phyloP scores from a whole-genome alignment of 768 basidiomycete genomes.

The Imleria badia region DNA sequence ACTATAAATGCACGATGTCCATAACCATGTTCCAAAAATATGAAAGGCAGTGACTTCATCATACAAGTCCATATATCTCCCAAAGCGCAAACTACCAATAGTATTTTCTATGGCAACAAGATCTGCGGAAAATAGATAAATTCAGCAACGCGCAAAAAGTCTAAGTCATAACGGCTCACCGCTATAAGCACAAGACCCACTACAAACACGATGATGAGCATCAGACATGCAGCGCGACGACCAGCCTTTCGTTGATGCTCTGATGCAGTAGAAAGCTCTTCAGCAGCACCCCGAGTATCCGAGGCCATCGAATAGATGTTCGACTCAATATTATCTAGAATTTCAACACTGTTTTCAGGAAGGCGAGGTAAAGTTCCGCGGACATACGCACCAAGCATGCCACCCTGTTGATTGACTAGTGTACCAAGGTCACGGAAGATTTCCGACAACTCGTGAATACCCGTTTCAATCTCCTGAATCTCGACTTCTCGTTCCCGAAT shows the following conservation, averaged over 20 bases:
- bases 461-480: conserved; percentile 94
- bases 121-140: conserved; percentile 10
- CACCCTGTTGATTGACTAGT: conserved; percentile 90
- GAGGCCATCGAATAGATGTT: conserved; percentile 86
- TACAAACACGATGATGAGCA: conserved; percentile 85
- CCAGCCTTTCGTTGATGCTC: conserved; percentile 96
- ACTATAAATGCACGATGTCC: conserved; percentile 13
- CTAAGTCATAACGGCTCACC: conserved; percentile 51
- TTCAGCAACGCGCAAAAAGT: neutral
- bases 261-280: conserved; percentile 85
- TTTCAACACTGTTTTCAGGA: neutral
- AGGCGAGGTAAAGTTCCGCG: neutral
- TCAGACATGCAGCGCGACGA: conserved; percentile 82
- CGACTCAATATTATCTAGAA: conserved; percentile 88
- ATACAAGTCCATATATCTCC: conserved; percentile 3
- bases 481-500: conserved; percentile 82
- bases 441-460: conserved; percentile 93
- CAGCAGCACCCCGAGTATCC: conserved; percentile 79
- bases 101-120: conserved; percentile 22
- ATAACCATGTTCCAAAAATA: conserved; percentile 10
- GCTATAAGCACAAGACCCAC: conserved; percentile 87
- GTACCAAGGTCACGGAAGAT: conserved; percentile 97
- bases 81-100: neutral
- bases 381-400: conserved; percentile 77
- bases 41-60: conserved; percentile 4